phyloP scores from a whole-genome alignment of 192 early-diverging fungal genomes.

The Pecoramyces ruminantium region DNA sequence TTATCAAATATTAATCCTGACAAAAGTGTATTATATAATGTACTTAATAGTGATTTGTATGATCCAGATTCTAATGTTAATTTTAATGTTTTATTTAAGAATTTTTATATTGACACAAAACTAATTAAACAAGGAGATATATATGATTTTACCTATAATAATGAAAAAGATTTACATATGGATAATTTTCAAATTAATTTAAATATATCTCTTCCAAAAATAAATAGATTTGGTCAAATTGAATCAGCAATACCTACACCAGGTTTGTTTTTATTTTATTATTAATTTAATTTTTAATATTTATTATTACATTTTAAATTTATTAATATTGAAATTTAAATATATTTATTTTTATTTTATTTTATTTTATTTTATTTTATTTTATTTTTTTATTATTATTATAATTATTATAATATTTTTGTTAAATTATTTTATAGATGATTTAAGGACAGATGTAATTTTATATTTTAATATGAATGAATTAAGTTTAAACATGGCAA shows the following conservation, averaged over 20 bases:
- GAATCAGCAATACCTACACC: not conserved
- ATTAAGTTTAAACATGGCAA: not conserved
- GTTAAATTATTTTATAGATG: too few species aligned
- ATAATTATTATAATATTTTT: too few species aligned
- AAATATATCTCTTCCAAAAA: not conserved
- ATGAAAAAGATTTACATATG: not conserved
- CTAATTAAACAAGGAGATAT: not conserved
- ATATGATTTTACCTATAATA: not conserved
- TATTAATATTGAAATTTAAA: too few species aligned
- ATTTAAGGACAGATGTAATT: not conserved
- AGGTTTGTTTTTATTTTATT: not conserved
- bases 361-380: too few species aligned
- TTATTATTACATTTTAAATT: too few species aligned
- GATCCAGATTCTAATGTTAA: not conserved
- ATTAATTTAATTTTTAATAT: too few species aligned
- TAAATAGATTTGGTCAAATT: not conserved
- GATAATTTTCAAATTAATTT: not conserved
- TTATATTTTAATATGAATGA: not conserved
- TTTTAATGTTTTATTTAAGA: not conserved
- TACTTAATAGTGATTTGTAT: not conserved
- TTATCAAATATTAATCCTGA: not conserved
- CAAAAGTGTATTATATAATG: not conserved
- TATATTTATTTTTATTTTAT: too few species aligned
- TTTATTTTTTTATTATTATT: too few species aligned
- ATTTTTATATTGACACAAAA: not conserved